These are phyloP conservation scores for Coemansia sp. DNA, from an alignment of 192 early-diverging fungal genomes.

Conservation along the genomic window DNA sequence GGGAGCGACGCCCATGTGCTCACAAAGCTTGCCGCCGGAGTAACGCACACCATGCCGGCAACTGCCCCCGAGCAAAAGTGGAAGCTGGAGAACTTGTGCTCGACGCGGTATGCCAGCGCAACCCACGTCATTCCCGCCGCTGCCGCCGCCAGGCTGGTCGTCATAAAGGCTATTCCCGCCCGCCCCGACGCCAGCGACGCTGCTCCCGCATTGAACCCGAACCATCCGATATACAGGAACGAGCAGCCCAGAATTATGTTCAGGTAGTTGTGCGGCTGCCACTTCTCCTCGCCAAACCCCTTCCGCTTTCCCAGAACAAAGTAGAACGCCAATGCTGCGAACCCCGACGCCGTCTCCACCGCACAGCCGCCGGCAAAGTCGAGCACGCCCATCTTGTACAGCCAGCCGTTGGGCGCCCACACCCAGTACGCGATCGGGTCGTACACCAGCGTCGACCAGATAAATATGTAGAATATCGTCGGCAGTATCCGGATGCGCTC, in stretches of 20 bases:
- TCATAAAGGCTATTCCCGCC: slow-evolving; percentile 71
- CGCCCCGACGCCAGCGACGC: slow-evolving; percentile 68
- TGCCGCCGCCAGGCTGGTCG: slow-evolving; percentile 72
- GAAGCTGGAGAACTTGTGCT: slow-evolving; percentile 73
- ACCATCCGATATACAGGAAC: slow-evolving; percentile 90
- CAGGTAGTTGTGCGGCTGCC: slow-evolving; percentile 75
- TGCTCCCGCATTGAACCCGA: slow-evolving; percentile 85
- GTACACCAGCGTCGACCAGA: slow-evolving; percentile 72
- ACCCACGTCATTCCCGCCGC: slow-evolving; percentile 71
- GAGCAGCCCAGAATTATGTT: slow-evolving; percentile 81
- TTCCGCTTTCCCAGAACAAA: slow-evolving; percentile 78
- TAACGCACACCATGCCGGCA: slow-evolving; percentile 84
- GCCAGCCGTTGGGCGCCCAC: slow-evolving; percentile 81
- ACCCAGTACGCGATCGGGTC: slow-evolving; percentile 77
- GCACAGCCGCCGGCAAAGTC: slow-evolving; percentile 91
- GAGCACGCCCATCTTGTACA: slow-evolving; percentile 66
- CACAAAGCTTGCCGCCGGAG: slow-evolving; percentile 80
- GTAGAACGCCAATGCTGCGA: slow-evolving; percentile 77
- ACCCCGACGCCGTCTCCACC: slow-evolving; percentile 79
- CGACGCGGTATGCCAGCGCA: slow-evolving; percentile 65
- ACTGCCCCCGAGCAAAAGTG: slow-evolving; percentile 89
- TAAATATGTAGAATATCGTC: slow-evolving; percentile 61
- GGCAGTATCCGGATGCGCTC: slow-evolving; percentile 73
- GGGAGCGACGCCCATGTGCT: slow-evolving; percentile 68
- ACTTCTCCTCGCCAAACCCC: slow-evolving; percentile 57